phyloP scores from a whole-genome alignment of 306 rosid genomes.

The Castanospermum australe region DNA sequence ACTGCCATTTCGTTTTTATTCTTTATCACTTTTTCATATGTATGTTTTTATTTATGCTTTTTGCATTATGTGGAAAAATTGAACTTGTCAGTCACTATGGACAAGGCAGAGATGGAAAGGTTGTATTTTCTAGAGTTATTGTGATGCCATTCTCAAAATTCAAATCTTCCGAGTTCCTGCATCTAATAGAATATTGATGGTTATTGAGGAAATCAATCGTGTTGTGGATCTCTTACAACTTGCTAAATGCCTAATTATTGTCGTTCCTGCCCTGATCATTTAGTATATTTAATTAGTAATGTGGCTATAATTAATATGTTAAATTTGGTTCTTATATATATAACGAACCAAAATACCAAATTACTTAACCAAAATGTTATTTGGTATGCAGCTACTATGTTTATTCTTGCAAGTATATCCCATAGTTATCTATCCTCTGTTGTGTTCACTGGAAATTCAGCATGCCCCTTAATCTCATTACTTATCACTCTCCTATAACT shows the following conservation, averaged over 20 bases:
- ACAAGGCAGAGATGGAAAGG: background rate
- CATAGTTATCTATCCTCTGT: background rate
- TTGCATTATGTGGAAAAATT: constrained; percentile 5
- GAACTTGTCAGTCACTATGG: constrained; percentile 4
- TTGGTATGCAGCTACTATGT: background rate
- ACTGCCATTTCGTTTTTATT: constrained; percentile 1
- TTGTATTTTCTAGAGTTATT: constrained; percentile 8
- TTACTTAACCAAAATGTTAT: background rate
- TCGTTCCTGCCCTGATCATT: constrained; percentile 8
- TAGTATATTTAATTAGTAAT: constrained; percentile 6
- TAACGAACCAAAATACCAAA: constrained; percentile 16
- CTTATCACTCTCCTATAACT: background rate
- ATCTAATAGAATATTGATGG: constrained; percentile 6
- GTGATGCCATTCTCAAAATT: background rate
- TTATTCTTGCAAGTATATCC: background rate
- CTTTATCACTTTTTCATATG: background rate
- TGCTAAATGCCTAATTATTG: constrained; percentile 7
- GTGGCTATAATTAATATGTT: constrained; percentile 5
- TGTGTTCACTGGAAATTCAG: background rate
- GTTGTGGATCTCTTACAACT: background rate
- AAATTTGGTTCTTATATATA: background rate
- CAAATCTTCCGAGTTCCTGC: background rate
- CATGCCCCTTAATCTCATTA: background rate
- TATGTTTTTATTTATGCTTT: constrained; percentile 5
- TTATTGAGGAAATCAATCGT: background rate